Conservation (phyloP, 108 stramenopile genomes). For the Skeletonema menzelii region DNA sequence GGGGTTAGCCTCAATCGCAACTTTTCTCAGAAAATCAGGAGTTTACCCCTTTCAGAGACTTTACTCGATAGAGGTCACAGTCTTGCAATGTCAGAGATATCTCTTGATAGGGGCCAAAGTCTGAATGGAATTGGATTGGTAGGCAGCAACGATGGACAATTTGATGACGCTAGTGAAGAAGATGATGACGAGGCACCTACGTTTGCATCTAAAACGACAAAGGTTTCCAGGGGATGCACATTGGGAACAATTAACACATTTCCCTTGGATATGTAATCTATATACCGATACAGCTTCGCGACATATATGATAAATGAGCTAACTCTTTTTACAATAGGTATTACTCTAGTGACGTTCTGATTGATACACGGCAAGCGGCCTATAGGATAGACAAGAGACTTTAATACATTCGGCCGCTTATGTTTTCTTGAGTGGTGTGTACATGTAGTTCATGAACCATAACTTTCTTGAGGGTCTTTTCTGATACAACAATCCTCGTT, state of each 20-base stretch:
- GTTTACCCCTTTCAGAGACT: neutral
- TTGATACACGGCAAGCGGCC: neutral
- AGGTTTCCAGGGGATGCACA: neutral
- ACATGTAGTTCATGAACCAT: neutral
- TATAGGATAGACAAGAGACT: neutral
- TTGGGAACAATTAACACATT: neutral
- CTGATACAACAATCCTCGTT: neutral
- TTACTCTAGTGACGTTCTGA: neutral
- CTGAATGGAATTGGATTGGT: neutral
- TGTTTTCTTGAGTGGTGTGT: neutral
- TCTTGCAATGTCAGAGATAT: slow-evolving; percentile 2
- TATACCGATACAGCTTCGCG: too few relatives aligned
- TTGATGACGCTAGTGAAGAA: neutral
- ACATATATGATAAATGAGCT: too few relatives aligned
- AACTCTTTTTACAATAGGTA: neutral
- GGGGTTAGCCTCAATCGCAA: neutral
- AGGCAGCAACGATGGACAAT: neutral
- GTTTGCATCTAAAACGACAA: neutral
- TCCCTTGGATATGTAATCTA: neutral
- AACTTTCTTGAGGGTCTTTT: too few relatives aligned
- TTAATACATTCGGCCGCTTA: neutral
- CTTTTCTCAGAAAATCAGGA: neutral
- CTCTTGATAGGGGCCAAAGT: slow-evolving; percentile 1
- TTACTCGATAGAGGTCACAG: neutral
- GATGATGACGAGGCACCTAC: neutral